Evolutionary conservation across 768 basidiomycete genomes (phyloP).

Genomic region (Suillus sp.): DNA sequence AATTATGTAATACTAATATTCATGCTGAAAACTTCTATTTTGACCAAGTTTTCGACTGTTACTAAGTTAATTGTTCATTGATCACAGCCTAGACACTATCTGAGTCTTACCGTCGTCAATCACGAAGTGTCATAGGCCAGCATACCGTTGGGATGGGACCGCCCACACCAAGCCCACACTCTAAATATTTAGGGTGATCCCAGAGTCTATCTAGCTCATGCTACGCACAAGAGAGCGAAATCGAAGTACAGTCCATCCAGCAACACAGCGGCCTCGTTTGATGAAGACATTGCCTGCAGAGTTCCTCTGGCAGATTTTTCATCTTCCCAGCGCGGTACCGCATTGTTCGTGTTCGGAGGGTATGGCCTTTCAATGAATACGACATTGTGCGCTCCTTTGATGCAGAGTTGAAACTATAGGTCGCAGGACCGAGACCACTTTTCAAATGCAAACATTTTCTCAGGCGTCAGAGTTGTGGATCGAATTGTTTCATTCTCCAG

Average conservation of each 20-base stretch:
- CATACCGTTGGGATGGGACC: neutral
- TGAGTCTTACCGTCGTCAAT: too few species aligned
- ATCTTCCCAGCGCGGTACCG: neutral
- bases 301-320: neutral
- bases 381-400: neutral
- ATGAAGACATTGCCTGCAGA: neutral
- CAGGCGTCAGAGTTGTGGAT: too few species aligned
- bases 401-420: too few species aligned
- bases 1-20: neutral
- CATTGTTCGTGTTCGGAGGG: neutral
- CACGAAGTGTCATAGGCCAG: too few species aligned
- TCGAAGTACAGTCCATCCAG: neutral
- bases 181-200: neutral
- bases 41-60: too few species aligned
- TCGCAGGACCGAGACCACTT: too few species aligned
- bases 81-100: too few species aligned
- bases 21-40: too few species aligned
- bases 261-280: neutral
- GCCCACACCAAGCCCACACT: neutral
- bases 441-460: too few species aligned
- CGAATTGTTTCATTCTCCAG: too few species aligned
- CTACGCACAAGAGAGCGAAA: neutral
- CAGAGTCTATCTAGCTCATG: neutral
- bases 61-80: too few species aligned
- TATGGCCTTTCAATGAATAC: neutral